Evolutionary conservation across 768 basidiomycete genomes (phyloP), one percentile per base, ranked within the genome.

Genomic region (Tulasnella sp.): DNA sequence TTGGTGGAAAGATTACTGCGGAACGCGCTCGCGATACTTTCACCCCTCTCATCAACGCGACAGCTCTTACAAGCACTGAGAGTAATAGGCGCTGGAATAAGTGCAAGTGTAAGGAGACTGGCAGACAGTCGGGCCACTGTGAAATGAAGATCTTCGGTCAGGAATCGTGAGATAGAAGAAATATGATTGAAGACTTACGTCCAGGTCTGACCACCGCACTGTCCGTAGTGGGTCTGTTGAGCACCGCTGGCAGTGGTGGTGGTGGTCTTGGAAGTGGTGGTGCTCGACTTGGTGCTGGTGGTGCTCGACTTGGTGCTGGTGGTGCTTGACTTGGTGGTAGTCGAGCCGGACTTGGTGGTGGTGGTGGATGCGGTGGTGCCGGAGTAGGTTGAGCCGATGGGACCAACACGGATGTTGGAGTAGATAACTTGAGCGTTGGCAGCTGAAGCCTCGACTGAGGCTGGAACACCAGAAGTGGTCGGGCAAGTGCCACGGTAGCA

Each of bases 391-490:
- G 86, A 85, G 77, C 85, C 85, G 79, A 88, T 85, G 80, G 83
- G 82, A 75, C 87, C 87, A 80, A 85, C 86, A 81, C 83, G 85
- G 84, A 88, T 88, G 85, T 88, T 88, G 39, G 87, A 88, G 85
- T 80, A 88, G 76, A 83, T 84, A 81, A 88, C 87, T 29, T 82
- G 82, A 38, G 86, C 84, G 80, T 83, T 83, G 71, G 86, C 80
- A 78, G 77, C 73, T 71, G 82, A 71, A 31, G 80, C 67, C 81
- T 87, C 87, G 78, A 88, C 85, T 52, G 85, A 83, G 6, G 81
- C 79, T 75, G 88, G 87, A 3, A 79, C 81, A 76, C 88, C 87
- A 49, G 86, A 86, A 64, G 81, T 81, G 71, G 86, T 86, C 2
- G 87, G 72, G 83, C 87, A 88, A 71, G 85, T 82, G 49, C 87